Evolutionary conservation across 345 rosid species (phyloP), one percentile per base, ranked within the genome.

Genomic region (Conringia planisiliqua): DNA sequence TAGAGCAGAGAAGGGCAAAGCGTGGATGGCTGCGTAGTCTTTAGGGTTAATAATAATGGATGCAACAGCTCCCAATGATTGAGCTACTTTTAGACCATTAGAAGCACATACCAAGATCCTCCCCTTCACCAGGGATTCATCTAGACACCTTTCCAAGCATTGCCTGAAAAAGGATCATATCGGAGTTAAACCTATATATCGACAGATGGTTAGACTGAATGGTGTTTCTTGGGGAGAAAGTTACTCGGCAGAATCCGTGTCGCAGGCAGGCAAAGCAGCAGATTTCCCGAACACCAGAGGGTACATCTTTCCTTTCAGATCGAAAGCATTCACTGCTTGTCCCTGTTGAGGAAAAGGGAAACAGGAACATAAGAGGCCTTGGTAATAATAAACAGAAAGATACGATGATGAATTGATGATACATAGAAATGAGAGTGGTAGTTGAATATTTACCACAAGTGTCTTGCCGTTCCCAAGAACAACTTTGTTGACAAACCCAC

Each of bases 391-490:
- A 44, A 43, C 6, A 16, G 5, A 44, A 44, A 18, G 27, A 20
- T n/a, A 70, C 36, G 18, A 44, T 54, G 50, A 16, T 22, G 24
- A 22, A 22, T 22, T 22, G 24, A 22, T 30, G 27, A 55, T 2
- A 17, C 3, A 4, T 29, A 29, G 10, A 10, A 42, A 32, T 9
- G 8, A 46, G 39, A 10, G 4, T 4, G 70, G 30, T 62, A 2
- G 55, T 55, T 43, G 44, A 63, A 10, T 52, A 44, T 86, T 17
- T 80, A 89, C 88, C 12, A 18, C 16, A 22, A 86, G 2, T 3
- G 71, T 77, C 43, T 62, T 71, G 36, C 82, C 81, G 51, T 85
- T 75, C 0, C 82, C 89, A 3, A 85, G 82, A 27, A 78, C 77
- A 57, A 81, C 71, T 18, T 78, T 81, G 57, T 67, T 70, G 16